These are phyloP conservation scores for Malassezia yamatoensis DNA, from an alignment of 1,284 basidiomycete genomes.

Conservation along the genomic window DNA sequence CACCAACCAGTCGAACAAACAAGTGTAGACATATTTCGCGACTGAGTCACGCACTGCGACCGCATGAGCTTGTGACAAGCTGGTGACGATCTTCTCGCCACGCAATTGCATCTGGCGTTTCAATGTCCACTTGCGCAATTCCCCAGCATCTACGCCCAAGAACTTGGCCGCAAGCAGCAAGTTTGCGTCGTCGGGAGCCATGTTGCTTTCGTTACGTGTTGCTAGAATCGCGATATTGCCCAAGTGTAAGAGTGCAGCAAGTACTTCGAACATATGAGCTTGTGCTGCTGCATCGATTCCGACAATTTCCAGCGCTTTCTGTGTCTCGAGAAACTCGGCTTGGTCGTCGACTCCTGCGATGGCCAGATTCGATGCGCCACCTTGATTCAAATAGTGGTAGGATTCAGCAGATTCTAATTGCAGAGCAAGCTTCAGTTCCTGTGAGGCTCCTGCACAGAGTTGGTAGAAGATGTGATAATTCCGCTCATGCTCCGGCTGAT, in stretches of 20 bases:
- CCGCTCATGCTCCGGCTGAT: conserved; percentile 81
- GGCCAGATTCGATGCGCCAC: conserved; percentile 69
- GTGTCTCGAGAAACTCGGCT: conserved; percentile 85
- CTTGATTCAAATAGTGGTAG: conserved; percentile 88
- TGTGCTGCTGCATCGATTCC: conserved; percentile 94
- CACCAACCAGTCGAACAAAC: conserved; percentile 97
- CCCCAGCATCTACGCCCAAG: conserved; percentile 76
- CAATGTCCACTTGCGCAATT: conserved; percentile 97
- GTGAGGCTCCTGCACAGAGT: conserved; percentile 87
- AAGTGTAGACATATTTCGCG: conserved; percentile 96
- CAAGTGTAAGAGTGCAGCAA: conserved; percentile 86
- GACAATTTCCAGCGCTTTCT: conserved; percentile 87
- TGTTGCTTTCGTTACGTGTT: conserved; percentile 67
- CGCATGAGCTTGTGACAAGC: conserved; percentile 75
- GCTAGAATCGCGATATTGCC: conserved; percentile 87
- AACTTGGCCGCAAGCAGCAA: conserved; percentile 73
- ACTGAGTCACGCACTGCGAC: conserved; percentile 93
- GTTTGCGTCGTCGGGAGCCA: conserved; percentile 75
- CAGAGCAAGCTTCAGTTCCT: conserved; percentile 88
- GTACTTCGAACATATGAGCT: conserved; percentile 90
- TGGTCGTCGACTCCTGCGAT: conserved; percentile 89
- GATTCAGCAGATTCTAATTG: conserved; percentile 74
- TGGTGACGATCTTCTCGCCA: conserved; percentile 86
- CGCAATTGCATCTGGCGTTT: conserved; percentile 95
- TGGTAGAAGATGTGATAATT: conserved; percentile 99